Conservation (phyloP, 2,329 filamentous ascomycete species). For the Keithomyces neogunnii region DNA sequence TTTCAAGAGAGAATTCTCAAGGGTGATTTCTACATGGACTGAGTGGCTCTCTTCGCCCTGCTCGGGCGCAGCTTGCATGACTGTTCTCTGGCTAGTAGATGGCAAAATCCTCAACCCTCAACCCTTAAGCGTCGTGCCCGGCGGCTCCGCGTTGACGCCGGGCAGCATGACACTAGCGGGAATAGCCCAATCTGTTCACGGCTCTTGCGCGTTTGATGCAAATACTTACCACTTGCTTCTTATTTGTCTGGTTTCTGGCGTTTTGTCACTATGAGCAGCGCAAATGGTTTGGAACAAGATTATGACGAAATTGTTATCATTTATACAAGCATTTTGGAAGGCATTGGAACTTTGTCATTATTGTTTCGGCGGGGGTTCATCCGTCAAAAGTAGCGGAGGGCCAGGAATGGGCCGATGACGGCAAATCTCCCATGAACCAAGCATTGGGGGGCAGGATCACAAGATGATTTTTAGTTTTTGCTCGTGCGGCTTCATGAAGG, state of each 20-base stretch:
- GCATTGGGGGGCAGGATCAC: background rate
- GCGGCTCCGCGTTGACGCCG: background rate
- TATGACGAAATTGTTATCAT: background rate
- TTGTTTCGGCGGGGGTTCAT: background rate
- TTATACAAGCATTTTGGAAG: background rate
- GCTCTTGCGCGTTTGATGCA: background rate
- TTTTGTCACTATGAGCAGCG: background rate
- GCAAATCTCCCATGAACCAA: too few species aligned
- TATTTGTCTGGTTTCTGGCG: background rate
- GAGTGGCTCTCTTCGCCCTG: conserved; percentile 12
- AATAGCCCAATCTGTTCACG: background rate
- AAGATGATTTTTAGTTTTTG: background rate
- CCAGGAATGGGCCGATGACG: too few species aligned
- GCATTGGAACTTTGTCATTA: background rate
- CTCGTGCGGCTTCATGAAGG: background rate
- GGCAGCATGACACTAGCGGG: background rate
- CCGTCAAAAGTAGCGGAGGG: background rate
- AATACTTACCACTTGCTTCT: background rate
- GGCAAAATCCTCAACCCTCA: background rate
- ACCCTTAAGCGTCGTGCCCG: background rate
- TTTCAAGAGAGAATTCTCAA: conserved; percentile 97
- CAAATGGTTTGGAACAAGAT: background rate
- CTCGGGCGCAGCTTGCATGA: background rate
- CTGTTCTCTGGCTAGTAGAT: background rate
- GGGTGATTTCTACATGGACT: conserved; percentile 98